phyloP scores from a whole-genome alignment of 2,329 filamentous ascomycete genomes.

The Stagonosporopsis chrysanthemi region DNA sequence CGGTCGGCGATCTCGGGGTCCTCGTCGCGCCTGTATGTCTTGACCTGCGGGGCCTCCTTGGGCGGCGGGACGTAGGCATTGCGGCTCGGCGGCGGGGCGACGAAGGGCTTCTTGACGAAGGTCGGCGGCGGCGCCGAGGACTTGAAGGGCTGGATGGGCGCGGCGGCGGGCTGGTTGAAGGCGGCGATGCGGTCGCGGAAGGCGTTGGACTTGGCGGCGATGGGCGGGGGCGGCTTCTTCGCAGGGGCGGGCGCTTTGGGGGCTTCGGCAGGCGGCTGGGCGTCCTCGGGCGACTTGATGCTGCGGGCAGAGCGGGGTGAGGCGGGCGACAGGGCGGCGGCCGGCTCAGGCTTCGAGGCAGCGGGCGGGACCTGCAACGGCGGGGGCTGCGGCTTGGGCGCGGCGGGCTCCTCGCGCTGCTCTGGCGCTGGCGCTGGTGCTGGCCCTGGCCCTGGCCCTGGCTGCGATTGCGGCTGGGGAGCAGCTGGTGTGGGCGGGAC shows the following conservation, averaged over 20 bases:
- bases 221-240: conserved; percentile 69
- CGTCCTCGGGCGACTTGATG: no score
- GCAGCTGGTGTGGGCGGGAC: background rate
- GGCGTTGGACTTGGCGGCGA: conserved; percentile 81
- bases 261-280: no score
- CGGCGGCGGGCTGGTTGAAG: conserved; percentile 89
- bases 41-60: conserved; percentile 73
- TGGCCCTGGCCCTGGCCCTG: no score
- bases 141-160: conserved; percentile 90
- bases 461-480: conserved; percentile 37
- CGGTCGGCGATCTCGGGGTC: conserved; percentile 72
- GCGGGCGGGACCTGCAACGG: no score
- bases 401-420: conserved; percentile 37
- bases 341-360: conserved; percentile 21
- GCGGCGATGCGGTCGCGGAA: conserved; percentile 97
- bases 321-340: conserved; percentile 33
- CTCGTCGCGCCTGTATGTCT: conserved; percentile 85
- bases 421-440: background rate
- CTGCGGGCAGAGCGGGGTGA: conserved; percentile 45
- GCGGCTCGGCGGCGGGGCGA: conserved; percentile 90
- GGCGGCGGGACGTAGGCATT: conserved; percentile 89
- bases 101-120: conserved; percentile 97
- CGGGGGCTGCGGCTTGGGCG: conserved; percentile 41
- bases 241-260: no score
- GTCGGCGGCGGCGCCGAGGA: conserved; percentile 65